Evolutionary conservation across 352 stramenopile species (phyloP).

Genomic region (Discostella stelligera): DNA sequence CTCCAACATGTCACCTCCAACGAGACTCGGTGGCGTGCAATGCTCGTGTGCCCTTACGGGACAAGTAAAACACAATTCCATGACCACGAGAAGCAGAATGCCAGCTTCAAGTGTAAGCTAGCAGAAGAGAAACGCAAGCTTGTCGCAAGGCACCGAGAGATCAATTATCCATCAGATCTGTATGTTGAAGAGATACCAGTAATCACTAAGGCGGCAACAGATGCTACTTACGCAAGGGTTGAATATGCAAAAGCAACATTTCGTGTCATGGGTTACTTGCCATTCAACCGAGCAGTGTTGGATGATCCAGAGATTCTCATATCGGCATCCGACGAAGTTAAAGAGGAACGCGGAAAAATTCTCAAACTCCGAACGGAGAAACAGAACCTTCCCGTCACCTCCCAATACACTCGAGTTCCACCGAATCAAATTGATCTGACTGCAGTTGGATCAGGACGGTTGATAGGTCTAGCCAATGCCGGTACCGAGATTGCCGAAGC

Average conservation of each 20-base stretch:
- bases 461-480: neutral
- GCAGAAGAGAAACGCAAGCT: conserved; percentile 3
- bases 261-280: neutral
- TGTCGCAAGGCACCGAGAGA: neutral
- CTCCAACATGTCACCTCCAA: conserved; percentile 5
- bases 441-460: neutral
- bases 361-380: neutral
- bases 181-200: neutral
- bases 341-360: neutral
- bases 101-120: conserved; percentile 1
- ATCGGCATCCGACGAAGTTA: neutral
- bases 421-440: neutral
- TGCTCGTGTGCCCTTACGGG: neutral
- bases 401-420: neutral
- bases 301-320: conserved; percentile 1
- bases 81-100: conserved; percentile 8
- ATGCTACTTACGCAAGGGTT: neutral
- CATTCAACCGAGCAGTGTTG: conserved; percentile 5
- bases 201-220: neutral
- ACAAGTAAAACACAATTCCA: conserved; percentile 4
- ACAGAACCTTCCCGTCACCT: neutral
- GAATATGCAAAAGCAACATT: neutral
- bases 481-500: neutral
- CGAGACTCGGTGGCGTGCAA: neutral
- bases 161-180: neutral